phyloP scores from a whole-genome alignment of 306 rosid species.

The Lablab purpureus region DNA sequence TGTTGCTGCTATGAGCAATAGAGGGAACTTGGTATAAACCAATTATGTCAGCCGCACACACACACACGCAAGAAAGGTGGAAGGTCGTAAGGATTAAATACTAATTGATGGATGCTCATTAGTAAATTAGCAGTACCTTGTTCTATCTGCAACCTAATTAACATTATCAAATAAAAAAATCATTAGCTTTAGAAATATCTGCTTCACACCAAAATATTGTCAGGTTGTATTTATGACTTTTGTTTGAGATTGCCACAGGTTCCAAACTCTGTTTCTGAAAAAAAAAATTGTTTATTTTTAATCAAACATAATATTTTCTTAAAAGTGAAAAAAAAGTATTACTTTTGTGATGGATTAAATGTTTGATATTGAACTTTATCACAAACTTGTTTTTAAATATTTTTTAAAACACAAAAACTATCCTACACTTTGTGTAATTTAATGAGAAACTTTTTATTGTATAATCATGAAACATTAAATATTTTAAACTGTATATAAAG shows the following conservation, averaged over 20 bases:
- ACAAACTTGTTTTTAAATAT: neutral
- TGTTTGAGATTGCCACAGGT: neutral
- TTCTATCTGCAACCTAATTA: slow-evolving; percentile 3
- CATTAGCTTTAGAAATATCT: neutral
- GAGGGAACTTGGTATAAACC: neutral
- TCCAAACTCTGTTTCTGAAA: neutral
- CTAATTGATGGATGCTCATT: neutral
- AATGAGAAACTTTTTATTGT: neutral
- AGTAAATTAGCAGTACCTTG: neutral
- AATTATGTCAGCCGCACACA: neutral
- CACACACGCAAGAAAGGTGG: neutral
- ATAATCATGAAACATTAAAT: neutral
- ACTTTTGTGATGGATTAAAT: neutral
- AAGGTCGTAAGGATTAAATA: neutral
- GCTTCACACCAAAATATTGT: neutral
- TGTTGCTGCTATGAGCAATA: neutral
- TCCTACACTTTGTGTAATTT: neutral
- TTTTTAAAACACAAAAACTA: neutral
- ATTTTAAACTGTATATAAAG: neutral
- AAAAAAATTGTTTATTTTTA: neutral
- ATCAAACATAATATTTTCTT: neutral
- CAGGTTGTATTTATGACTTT: neutral
- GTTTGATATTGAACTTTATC: neutral
- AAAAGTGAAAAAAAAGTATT: neutral
- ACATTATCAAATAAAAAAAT: neutral